Evolutionary conservation across 129 eudicot genomes (phyloP).

Genomic region (Escallonia rubra): DNA sequence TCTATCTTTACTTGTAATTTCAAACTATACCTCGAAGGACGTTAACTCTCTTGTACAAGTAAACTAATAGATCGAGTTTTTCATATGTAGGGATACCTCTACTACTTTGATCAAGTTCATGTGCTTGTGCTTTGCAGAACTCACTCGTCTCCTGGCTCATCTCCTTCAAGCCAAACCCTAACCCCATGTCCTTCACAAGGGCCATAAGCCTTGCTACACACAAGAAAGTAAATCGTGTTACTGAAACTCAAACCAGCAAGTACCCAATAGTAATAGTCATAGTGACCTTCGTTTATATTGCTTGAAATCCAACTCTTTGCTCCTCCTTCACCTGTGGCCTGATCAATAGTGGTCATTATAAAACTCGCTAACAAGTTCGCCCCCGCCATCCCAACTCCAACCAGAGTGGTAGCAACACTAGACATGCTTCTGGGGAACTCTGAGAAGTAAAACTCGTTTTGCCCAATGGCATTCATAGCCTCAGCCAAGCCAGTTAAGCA

Average conservation of each 20-base stretch:
- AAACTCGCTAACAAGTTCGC: constrained; percentile 40
- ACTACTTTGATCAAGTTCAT: too few species aligned
- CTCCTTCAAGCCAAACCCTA: not conserved
- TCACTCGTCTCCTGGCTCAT: not conserved
- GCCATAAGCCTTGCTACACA: constrained; percentile 32
- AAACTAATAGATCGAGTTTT: too few species aligned
- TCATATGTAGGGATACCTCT: too few species aligned
- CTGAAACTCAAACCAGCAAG: constrained; percentile 32
- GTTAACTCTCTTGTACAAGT: too few species aligned
- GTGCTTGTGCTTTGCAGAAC: not conserved
- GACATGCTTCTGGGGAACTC: constrained; percentile 58
- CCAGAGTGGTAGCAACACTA: constrained; percentile 33
- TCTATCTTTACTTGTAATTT: too few species aligned
- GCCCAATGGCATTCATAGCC: constrained; percentile 27
- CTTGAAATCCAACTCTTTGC: constrained; percentile 45
- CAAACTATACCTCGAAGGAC: too few species aligned
- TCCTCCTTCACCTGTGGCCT: constrained; percentile 27
- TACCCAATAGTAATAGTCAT: constrained; percentile 39
- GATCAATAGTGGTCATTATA: constrained; percentile 30
- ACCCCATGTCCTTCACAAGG: constrained; percentile 23
- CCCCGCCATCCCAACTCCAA: constrained; percentile 18
- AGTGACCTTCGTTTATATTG: constrained; percentile 48
- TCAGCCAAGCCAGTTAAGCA: constrained; percentile 32
- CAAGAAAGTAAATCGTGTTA: constrained; percentile 27
- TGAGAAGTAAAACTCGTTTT: constrained; percentile 36